phyloP scores from a whole-genome alignment of 306 rosid genomes.

The Quercus cerris region DNA sequence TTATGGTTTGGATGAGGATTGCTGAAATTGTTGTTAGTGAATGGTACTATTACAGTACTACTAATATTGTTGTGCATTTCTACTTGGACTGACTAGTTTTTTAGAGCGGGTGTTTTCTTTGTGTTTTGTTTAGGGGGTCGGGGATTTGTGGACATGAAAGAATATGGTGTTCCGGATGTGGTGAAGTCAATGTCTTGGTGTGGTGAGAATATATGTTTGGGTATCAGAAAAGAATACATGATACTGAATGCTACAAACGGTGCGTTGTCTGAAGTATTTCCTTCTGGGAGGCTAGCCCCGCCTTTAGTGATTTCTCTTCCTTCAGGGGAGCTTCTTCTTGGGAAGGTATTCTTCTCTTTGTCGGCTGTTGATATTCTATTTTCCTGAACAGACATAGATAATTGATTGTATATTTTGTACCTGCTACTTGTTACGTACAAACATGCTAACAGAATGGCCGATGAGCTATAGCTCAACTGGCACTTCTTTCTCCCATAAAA shows the following conservation, averaged over 20 bases:
- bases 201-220: constrained; percentile 91
- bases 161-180: constrained; percentile 72
- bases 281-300: constrained; percentile 91
- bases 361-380: neutral
- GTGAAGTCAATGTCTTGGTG: constrained; percentile 98
- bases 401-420: neutral
- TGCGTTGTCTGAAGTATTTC: constrained; percentile 75
- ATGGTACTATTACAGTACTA: neutral
- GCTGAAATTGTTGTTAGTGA: neutral
- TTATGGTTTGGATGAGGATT: neutral
- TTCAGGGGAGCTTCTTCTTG: constrained; percentile 96
- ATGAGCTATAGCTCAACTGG: no score
- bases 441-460: neutral
- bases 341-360: constrained; percentile 58
- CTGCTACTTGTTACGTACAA: neutral
- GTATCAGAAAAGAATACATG: constrained; percentile 78
- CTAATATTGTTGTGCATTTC: neutral
- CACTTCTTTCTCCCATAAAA: no score
- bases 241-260: constrained; percentile 80
- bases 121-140: constrained; percentile 61
- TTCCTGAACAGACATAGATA: neutral
- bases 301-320: constrained; percentile 91
- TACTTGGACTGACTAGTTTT: neutral
- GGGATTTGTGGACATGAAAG: constrained; percentile 97
- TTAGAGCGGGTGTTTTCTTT: neutral